Base-by-base conservation (phyloP, 139 green algal genomes). In the Klebsormidium nitens region DNA sequence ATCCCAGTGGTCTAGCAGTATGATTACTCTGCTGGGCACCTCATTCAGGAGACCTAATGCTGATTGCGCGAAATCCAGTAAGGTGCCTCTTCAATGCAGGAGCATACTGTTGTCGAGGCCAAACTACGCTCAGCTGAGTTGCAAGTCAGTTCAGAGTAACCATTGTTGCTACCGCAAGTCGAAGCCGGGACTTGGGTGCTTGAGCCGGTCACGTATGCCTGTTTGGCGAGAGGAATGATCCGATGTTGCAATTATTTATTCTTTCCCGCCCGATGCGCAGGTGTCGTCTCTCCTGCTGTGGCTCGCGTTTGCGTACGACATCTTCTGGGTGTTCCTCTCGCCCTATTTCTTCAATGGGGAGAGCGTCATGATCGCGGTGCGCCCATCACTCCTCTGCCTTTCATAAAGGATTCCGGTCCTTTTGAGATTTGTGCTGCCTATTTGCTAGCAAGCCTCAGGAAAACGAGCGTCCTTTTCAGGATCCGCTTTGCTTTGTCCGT, bases 301-400 rank as follows among this genome's bases (percentile, higher is more conserved):
- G 11, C 66, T 88, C 5, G 84, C 81, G 29, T 87, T 95, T 44
- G 32, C 77, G 1, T 93, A 94, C 72, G 89, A 96, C 78, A 83
- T 97, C 23, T 97, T 95, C 73, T 97, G 87, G 88, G 92, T 97
- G 17, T 97, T 96, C 84, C 66, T 97, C 28, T 87, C 93, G 76
- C 92, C 92, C 2, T 36, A 86, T 31, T 64, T 97, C 5, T 85
- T 87, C n/a, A 63, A 73, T 32, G 64, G 86, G 0, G 42, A 85
- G 28, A 88, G 73, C 49, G 92, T 96, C n/a, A 97, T 96, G 91
- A 81, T 97, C 0, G 62, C 83, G 39, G 87, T 91, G 35, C 50
- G 50, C 14, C n/a, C n/a, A n/a, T n/a, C n/a, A n/a, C n/a, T n/a
- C n/a, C n/a, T n/a, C n/a, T n/a, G n/a, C n/a, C n/a, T n/a, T n/a